Evolutionary conservation across 257 asterid genomes (phyloP).

Genomic region (Nicotiana tabacum): DNA sequence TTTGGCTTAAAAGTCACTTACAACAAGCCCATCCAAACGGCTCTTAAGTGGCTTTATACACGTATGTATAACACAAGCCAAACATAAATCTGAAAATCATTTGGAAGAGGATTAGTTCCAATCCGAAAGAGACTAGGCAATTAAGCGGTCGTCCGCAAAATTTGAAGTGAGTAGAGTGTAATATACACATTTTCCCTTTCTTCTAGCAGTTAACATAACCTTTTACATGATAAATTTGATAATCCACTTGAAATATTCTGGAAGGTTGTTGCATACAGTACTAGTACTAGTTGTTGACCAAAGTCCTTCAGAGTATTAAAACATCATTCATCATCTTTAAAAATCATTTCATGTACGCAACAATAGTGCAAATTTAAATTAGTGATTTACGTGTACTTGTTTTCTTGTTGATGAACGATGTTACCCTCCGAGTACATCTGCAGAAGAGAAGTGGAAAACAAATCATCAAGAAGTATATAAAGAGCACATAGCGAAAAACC

Average conservation of each 20-base stretch:
- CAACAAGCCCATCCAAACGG: too few species aligned
- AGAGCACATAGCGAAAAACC: neutral
- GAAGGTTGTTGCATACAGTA: constrained; percentile 2
- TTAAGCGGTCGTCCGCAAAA: neutral
- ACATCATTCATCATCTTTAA: neutral
- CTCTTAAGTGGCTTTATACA: too few species aligned
- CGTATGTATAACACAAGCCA: neutral
- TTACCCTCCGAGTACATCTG: neutral
- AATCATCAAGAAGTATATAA: neutral
- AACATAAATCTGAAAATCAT: neutral
- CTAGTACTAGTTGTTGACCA: neutral
- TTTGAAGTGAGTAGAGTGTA: neutral
- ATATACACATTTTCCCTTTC: neutral
- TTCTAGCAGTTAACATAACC: neutral
- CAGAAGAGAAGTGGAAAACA: neutral
- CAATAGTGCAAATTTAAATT: neutral
- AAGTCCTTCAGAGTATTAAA: neutral
- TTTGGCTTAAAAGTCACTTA: too few species aligned
- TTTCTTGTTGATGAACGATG: neutral
- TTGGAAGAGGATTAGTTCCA: neutral
- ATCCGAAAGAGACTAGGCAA: neutral
- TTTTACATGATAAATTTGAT: neutral
- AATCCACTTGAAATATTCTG: neutral
- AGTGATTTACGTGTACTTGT: neutral
- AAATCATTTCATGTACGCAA: neutral